Evolutionary conservation across 495 filamentous ascomycete species (phyloP).

Genomic region (Aspergillus sparsus): DNA sequence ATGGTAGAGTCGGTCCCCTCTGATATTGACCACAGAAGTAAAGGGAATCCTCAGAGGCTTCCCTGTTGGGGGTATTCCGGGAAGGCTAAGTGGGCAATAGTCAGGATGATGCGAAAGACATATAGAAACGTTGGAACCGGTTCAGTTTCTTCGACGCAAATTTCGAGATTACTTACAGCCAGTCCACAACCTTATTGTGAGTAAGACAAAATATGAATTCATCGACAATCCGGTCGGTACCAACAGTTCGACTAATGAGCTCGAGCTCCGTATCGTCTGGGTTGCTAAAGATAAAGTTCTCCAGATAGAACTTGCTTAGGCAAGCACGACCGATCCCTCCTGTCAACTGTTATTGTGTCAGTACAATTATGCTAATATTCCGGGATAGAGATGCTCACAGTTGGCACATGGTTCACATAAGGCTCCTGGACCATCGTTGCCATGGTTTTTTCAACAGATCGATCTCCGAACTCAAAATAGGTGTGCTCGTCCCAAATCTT

Average conservation of each 20-base stretch:
- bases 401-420: slow-evolving; percentile 61
- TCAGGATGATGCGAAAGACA: too few species aligned
- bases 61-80: slow-evolving; percentile 70
- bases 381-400: slow-evolving; percentile 31
- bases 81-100: slow-evolving; percentile 41
- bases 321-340: slow-evolving; percentile 68
- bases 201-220: slow-evolving; percentile 61
- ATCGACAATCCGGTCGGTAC: slow-evolving; percentile 58
- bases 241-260: slow-evolving; percentile 69
- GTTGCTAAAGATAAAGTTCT: slow-evolving; percentile 74
- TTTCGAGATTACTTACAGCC: slow-evolving; percentile 51
- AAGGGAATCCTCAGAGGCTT: slow-evolving; percentile 66
- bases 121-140: too few species aligned
- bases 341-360: slow-evolving; percentile 47
- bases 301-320: slow-evolving; percentile 66
- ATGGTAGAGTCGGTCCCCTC: slow-evolving; percentile 73
- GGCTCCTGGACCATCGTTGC: slow-evolving; percentile 59
- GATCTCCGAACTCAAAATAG: slow-evolving; percentile 39
- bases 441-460: slow-evolving; percentile 49
- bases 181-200: slow-evolving; percentile 67
- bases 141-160: too few species aligned
- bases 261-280: slow-evolving; percentile 64
- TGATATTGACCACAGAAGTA: slow-evolving; percentile 71
- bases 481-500: slow-evolving; percentile 60
- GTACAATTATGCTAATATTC: not conserved